Evolutionary conservation across 352 stramenopile species (phyloP).

Genomic region (Globisporangium rhizosaccharum): DNA sequence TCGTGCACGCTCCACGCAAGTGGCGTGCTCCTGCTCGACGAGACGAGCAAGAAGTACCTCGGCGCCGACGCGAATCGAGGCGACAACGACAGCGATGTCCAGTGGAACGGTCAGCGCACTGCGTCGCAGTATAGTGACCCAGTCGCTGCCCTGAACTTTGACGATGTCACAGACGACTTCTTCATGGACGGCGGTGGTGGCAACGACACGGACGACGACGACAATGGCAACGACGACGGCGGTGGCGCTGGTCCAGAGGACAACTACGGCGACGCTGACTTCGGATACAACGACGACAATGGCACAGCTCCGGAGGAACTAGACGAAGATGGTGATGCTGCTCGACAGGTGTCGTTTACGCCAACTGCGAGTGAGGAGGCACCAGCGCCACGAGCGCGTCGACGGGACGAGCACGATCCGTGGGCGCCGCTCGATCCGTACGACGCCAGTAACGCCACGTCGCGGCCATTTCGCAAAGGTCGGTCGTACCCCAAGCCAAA

Average conservation of each 20-base stretch:
- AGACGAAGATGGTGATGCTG: background rate
- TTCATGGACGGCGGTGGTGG: slow-evolving; percentile 28
- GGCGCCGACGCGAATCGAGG: slow-evolving; percentile 10
- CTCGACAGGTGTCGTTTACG: slow-evolving; percentile 9
- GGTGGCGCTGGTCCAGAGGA: slow-evolving; percentile 20
- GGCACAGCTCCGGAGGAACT: background rate
- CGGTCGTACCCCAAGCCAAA: slow-evolving; percentile 55
- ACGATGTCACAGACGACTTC: slow-evolving; percentile 23
- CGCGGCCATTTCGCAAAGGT: slow-evolving; percentile 70
- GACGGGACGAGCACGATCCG: slow-evolving; percentile 40
- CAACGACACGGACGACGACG: slow-evolving; percentile 18
- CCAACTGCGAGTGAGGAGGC: background rate
- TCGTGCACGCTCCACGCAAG: slow-evolving; percentile 70
- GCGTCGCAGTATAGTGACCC: slow-evolving; percentile 7
- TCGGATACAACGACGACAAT: slow-evolving; percentile 6
- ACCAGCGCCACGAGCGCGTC: background rate
- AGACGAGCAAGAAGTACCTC: slow-evolving; percentile 72
- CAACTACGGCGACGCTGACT: slow-evolving; percentile 22
- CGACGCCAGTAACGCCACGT: slow-evolving; percentile 57
- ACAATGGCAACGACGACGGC: slow-evolving; percentile 23
- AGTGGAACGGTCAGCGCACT: slow-evolving; percentile 10
- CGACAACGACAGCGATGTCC: slow-evolving; percentile 14
- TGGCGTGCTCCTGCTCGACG: slow-evolving; percentile 73
- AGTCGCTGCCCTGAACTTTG: slow-evolving; percentile 34
- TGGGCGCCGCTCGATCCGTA: slow-evolving; percentile 75